A percentile compares a stretch with the other conserved stretches of the same genome.
Evolutionary conservation across 2,329 filamentous ascomycete species (phyloP).

Genomic region (Aspergillus melleus): DNA sequence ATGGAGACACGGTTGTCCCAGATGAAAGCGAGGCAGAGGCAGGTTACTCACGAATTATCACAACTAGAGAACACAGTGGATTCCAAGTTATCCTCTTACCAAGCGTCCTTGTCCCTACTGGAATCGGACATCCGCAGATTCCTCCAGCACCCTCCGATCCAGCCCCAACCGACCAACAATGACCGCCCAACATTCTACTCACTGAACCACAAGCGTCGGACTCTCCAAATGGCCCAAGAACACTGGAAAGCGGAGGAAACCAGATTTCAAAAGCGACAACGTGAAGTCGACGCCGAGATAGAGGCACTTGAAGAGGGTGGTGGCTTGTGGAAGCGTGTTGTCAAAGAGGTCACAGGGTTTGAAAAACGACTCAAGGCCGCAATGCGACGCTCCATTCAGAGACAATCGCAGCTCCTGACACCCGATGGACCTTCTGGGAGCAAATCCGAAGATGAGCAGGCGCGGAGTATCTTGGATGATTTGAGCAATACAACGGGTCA

Average conservation of each 20-base stretch:
- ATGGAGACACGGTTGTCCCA: slow-evolving; percentile 57
- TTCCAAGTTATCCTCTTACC: slow-evolving; percentile 60
- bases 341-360: slow-evolving; percentile 54
- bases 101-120: slow-evolving; percentile 54
- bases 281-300: slow-evolving; percentile 54
- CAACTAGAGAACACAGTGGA: slow-evolving; percentile 58
- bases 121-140: slow-evolving; percentile 57
- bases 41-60: slow-evolving; percentile 54
- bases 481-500: slow-evolving; percentile 49
- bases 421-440: slow-evolving; percentile 11
- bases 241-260: slow-evolving; percentile 55
- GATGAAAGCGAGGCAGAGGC: slow-evolving; percentile 56
- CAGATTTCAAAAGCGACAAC: slow-evolving; percentile 44
- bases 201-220: slow-evolving; percentile 57
- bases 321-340: slow-evolving; percentile 57
- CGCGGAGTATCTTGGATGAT: slow-evolving; percentile 40
- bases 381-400: slow-evolving; percentile 34
- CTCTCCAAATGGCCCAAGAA: slow-evolving; percentile 60
- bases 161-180: slow-evolving; percentile 34
- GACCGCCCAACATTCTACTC: slow-evolving; percentile 47
- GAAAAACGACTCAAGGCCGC: slow-evolving; percentile 38
- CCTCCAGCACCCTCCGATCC: slow-evolving; percentile 48
- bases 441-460: slow-evolving; percentile 24
- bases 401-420: slow-evolving; percentile 19
- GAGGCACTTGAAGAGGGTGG: slow-evolving; percentile 60